phyloP scores from a whole-genome alignment of 1,139 yeast genomes.

The Sugiyamaella castrensis region DNA sequence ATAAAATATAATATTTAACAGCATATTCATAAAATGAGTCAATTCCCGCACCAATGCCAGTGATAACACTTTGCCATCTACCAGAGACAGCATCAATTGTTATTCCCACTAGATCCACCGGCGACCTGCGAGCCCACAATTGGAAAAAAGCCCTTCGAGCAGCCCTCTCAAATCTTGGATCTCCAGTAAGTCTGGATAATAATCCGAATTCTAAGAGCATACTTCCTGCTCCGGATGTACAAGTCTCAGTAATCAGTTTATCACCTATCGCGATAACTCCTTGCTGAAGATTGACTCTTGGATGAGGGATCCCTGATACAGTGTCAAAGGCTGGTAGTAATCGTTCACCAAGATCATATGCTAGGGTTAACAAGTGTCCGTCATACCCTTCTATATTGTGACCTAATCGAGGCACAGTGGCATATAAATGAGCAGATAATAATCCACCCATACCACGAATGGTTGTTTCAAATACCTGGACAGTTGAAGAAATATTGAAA shows the following conservation, averaged over 20 bases:
- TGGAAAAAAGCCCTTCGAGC: conserved; percentile 64
- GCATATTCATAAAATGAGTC: conserved; percentile 93
- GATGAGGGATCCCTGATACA: conserved; percentile 60
- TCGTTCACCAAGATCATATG: conserved; percentile 67
- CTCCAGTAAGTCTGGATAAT: conserved; percentile 69
- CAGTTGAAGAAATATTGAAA: conserved; percentile 61
- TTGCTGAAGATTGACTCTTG: conserved; percentile 60
- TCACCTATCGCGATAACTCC: conserved; percentile 45
- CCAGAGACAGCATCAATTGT: conserved; percentile 61
- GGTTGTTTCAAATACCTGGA: conserved; percentile 80
- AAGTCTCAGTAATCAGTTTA: conserved; percentile 53
- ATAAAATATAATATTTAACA: conserved; percentile 68
- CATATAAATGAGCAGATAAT: conserved; percentile 71
- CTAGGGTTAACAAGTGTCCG: conserved; percentile 66
- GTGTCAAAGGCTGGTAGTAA: conserved; percentile 64
- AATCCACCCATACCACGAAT: conserved; percentile 79
- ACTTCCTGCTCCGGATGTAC: conserved; percentile 84
- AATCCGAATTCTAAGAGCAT: conserved; percentile 77
- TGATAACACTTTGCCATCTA: conserved; percentile 55
- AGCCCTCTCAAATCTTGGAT: conserved; percentile 61
- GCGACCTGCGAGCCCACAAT: conserved; percentile 66
- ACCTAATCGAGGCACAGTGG: conserved; percentile 55
- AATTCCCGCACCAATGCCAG: conserved; percentile 91
- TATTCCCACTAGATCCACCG: conserved; percentile 70
- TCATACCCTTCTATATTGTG: conserved; percentile 50